Evolutionary conservation across 768 basidiomycete genomes (phyloP).

Genomic region (Collybiopsis confluens): DNA sequence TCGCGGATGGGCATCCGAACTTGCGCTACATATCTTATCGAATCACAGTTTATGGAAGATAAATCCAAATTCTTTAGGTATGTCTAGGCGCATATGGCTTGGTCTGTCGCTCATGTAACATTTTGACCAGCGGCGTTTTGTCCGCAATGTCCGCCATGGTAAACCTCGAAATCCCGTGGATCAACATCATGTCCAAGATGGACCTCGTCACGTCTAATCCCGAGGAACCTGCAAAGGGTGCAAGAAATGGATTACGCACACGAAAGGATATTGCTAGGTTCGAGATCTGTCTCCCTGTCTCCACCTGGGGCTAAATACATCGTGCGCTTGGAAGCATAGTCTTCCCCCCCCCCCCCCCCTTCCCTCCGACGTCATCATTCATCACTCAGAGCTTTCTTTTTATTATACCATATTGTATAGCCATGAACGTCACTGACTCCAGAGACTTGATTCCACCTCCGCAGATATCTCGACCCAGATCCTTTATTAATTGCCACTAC

Average conservation of each 20-base stretch:
- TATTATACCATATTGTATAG: neutral
- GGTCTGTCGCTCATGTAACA: constrained; percentile 9
- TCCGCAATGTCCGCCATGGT: constrained; percentile 99
- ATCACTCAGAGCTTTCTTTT: neutral
- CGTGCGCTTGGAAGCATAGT: too few species aligned
- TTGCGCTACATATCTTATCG: constrained; percentile 90
- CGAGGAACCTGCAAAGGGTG: constrained; percentile 55
- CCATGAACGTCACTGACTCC: neutral
- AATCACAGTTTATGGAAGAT: constrained; percentile 99
- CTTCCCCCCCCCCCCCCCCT: too few species aligned
- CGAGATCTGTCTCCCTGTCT: constrained; percentile 12
- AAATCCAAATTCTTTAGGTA: constrained; percentile 96
- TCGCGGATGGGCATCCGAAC: constrained; percentile 75
- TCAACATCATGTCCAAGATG: constrained; percentile 99
- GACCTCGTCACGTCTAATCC: constrained; percentile 76
- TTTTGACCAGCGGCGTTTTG: constrained; percentile 70
- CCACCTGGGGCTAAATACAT: too few species aligned
- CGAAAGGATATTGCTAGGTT: constrained; percentile 83
- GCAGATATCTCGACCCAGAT: constrained; percentile 92
- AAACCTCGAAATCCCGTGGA: constrained; percentile 93
- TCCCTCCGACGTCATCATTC: too few species aligned
- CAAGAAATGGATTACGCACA: constrained; percentile 68
- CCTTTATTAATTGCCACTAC: constrained; percentile 75
- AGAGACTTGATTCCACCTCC: constrained; percentile 5
- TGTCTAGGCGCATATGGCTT: constrained; percentile 5